Evolutionary conservation across 2,329 filamentous ascomycete species (phyloP), one percentile per base, ranked within the genome.

Genomic region (Talaromyces atroroseus): DNA sequence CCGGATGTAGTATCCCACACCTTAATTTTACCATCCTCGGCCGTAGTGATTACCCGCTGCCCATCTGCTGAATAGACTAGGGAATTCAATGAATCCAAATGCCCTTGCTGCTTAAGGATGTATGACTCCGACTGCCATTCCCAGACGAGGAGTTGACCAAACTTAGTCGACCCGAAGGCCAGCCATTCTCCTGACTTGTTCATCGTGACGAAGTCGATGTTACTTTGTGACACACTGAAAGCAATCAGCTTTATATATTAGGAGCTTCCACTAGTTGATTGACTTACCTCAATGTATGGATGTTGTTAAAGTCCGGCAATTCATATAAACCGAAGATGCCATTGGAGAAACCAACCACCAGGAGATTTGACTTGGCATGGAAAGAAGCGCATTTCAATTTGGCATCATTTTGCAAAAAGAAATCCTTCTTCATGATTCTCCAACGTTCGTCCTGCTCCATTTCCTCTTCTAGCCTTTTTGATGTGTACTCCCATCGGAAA

Each of bases 71-170:
- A 92, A 73, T 97, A 99, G 8, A 89, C 87, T 3, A 99, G 79
- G 0, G 91, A 83, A 72, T 97, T 97, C 83, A 97, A 92, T 2
- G 90, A 88, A 70, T 99, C 94, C 62, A 96, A 92, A 73, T 99
- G 94, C 0, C 92, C 94, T 72, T 97, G 94, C 68, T 99, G 94
- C 74, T 99, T 99, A 49, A 99, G 78, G 58, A 99, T 95, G 72
- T 99, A 99, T 5, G 92, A 97, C 73, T 99, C 95, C 0, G 94
- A 99, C 70, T 97, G 92, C 92, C 95, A 99, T 71, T 99, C 94
- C 94, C 94, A 99, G 3, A 99, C 94, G 3, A 99, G 77, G n/a
- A 99, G 79, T 69, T 99, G 94, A 0, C 95, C 95, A 5, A 96
- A 81, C 66, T 95, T 95, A 1, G 94, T 95, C 0, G 95, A 94